Conservation (phyloP, 1,284 basidiomycete species). For the Somion occarium region DNA sequence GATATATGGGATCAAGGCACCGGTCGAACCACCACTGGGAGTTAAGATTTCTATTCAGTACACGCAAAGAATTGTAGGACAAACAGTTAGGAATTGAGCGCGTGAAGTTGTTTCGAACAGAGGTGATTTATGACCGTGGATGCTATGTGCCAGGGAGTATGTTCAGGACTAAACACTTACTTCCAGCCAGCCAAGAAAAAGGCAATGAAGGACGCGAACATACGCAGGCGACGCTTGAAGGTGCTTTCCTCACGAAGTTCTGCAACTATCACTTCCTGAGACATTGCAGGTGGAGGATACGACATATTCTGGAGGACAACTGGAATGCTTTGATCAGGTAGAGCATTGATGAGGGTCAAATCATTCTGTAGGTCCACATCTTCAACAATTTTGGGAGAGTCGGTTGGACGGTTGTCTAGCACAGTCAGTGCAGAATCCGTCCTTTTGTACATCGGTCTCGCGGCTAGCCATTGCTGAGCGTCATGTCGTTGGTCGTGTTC, state of each 20-base stretch:
- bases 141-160: background rate
- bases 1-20: conserved; percentile 27
- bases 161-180: conserved; percentile 14
- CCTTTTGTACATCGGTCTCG: background rate
- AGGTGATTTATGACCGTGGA: no score
- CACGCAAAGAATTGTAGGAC: background rate
- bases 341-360: no score
- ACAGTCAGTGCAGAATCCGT: background rate
- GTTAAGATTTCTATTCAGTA: background rate
- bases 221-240: conserved; percentile 16
- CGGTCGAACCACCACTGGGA: conserved; percentile 26
- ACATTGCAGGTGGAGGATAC: background rate
- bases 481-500: background rate
- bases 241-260: conserved; percentile 22
- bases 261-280: background rate
- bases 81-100: background rate
- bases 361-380: no score
- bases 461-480: background rate
- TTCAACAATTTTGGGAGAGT: no score
- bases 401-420: no score
- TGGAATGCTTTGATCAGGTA: no score
- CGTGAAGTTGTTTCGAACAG: no score
- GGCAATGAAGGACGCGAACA: conserved; percentile 20
- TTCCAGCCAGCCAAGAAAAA: conserved; percentile 28
- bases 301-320: conserved; percentile 16